Conservation (phyloP, 1,284 basidiomycete genomes). For the Naganishia albida region DNA sequence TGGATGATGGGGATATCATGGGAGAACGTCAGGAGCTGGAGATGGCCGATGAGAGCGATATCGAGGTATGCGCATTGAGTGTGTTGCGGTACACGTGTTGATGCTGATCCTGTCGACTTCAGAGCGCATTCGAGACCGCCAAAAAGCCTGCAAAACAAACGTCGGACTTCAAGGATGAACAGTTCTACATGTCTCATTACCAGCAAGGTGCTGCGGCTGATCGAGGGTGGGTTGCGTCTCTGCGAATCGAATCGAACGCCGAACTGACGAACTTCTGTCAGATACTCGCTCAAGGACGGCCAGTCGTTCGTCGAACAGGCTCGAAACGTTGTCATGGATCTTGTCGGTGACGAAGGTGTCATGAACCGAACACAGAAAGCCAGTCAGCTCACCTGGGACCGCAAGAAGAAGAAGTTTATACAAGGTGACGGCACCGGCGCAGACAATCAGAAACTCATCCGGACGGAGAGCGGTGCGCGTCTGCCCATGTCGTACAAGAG, state of each 20-base stretch:
- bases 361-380: constrained; percentile 68
- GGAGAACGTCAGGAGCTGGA: constrained; percentile 18
- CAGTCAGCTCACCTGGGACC: constrained; percentile 78
- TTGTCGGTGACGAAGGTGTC: constrained; percentile 75
- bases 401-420: constrained; percentile 94
- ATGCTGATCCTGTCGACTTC: constrained; percentile 17
- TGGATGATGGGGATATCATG: constrained; percentile 57
- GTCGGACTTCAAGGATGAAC: constrained; percentile 69
- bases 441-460: constrained; percentile 93
- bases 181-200: constrained; percentile 89
- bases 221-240: constrained; percentile 68
- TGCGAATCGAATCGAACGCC: background rate
- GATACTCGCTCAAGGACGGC: constrained; percentile 82
- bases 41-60: constrained; percentile 21
- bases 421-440: constrained; percentile 79
- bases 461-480: constrained; percentile 85
- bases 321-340: constrained; percentile 74
- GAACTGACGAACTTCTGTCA: constrained; percentile 45
- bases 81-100: background rate
- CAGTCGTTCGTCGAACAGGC: constrained; percentile 84
- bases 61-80: constrained; percentile 58
- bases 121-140: constrained; percentile 74
- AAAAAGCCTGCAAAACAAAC: constrained; percentile 47
- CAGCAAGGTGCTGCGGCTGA: constrained; percentile 83
- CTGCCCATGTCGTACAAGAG: constrained; percentile 92